phyloP scores from a whole-genome alignment of 2,329 filamentous ascomycete genomes.

The Ceratocystis ficicola region DNA sequence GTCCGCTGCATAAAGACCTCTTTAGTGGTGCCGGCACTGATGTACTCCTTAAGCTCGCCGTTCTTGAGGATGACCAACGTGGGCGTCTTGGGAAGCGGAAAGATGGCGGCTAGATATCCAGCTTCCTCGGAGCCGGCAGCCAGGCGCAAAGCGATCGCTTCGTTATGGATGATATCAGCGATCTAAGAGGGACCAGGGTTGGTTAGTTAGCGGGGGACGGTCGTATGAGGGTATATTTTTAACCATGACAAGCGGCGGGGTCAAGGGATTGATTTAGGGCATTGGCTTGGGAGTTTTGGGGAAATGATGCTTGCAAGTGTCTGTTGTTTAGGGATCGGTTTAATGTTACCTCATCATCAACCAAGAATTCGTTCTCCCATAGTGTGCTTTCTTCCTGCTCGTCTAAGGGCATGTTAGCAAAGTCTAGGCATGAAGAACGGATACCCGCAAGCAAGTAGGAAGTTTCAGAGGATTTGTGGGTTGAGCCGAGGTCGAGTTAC shows the following conservation, averaged over 20 bases:
- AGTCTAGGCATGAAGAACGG: neutral
- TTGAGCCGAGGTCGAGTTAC: constrained; percentile 34
- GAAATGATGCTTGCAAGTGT: constrained; percentile 3
- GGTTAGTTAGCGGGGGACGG: no score
- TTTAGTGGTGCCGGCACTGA: constrained; percentile 50
- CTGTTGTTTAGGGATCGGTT: neutral
- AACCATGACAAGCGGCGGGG: neutral
- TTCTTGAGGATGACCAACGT: constrained; percentile 70
- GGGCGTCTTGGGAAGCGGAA: constrained; percentile 65
- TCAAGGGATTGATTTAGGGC: neutral
- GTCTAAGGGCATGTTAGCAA: constrained; percentile 38
- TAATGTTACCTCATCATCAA: constrained; percentile 41
- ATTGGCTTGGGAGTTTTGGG: neutral
- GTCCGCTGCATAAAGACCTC: constrained; percentile 50
- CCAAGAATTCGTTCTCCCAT: constrained; percentile 62
- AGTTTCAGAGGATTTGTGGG: neutral
- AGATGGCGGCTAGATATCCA: constrained; percentile 68
- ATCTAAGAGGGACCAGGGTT: constrained; percentile 33
- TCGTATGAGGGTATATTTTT: no score
- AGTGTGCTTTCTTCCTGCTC: constrained; percentile 52
- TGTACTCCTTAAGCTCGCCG: constrained; percentile 64
- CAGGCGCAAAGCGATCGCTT: constrained; percentile 59
- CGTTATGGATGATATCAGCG: constrained; percentile 42
- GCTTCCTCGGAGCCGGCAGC: constrained; percentile 66
- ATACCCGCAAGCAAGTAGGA: no score